Percentiles rank a stretch among this genome's conserved stretches.
These are phyloP conservation scores for Termitomyces sp. DNA, from an alignment of 768 basidiomycete genomes.

Conservation along the genomic window DNA sequence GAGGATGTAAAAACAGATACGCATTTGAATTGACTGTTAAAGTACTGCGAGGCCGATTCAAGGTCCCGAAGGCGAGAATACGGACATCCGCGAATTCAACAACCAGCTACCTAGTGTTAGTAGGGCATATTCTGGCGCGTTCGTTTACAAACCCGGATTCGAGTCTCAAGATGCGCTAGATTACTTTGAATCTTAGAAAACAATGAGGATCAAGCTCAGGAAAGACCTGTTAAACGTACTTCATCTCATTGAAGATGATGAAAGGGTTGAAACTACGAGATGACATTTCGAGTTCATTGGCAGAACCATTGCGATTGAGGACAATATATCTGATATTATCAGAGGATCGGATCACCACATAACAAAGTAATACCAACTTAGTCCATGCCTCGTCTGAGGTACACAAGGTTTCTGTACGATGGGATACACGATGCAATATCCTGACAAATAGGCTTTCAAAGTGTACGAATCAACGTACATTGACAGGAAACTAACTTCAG, in stretches of 20 bases:
- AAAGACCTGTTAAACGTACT: constrained; percentile 37
- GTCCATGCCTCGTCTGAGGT: constrained; percentile 83
- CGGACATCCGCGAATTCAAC: constrained; percentile 69
- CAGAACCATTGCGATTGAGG: constrained; percentile 70
- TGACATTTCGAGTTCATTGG: constrained; percentile 62
- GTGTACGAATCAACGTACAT: constrained; percentile 1
- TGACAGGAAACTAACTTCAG: constrained; percentile 46
- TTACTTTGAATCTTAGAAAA: constrained; percentile 59
- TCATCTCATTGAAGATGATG: constrained; percentile 68
- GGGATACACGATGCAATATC: constrained; percentile 59
- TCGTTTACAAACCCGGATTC: constrained; percentile 48
- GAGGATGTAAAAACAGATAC: constrained; percentile 62
- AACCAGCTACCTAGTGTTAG: constrained; percentile 43
- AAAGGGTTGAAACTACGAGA: constrained; percentile 68
- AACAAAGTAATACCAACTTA: constrained; percentile 40
- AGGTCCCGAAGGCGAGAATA: constrained; percentile 65
- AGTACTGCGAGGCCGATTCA: constrained; percentile 50
- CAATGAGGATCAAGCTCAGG: not conserved
- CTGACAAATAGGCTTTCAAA: constrained; percentile 29
- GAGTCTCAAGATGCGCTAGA: constrained; percentile 61
- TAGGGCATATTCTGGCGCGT: not conserved
- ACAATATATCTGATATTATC: constrained; percentile 51
- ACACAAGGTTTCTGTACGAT: constrained; percentile 63
- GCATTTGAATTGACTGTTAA: constrained; percentile 65
- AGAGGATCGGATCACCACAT: not conserved